Conservation (phyloP, 495 filamentous ascomycete species). For the Trichoderma reesei region DNA sequence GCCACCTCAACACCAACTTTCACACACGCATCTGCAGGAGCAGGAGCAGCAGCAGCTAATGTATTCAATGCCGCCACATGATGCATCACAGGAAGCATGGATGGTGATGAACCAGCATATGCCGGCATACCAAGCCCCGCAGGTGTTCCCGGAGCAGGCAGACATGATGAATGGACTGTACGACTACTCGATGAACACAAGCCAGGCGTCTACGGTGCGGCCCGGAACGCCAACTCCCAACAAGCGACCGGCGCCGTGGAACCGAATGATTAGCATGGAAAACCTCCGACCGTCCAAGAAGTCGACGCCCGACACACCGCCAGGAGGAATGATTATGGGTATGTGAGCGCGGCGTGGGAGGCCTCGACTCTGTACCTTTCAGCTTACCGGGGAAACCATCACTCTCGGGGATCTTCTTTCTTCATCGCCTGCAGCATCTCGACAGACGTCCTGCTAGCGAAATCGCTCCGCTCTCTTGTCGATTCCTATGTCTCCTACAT, state of each 20-base stretch:
- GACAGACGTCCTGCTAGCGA: neutral
- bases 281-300: constrained; percentile 7
- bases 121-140: neutral
- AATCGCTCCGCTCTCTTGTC: constrained; percentile 5
- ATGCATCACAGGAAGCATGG: neutral
- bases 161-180: neutral
- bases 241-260: constrained; percentile 8
- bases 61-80: constrained; percentile 2
- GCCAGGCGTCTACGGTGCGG: neutral
- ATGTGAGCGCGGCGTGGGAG: neutral
- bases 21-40: neutral
- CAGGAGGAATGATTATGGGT: neutral
- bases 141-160: neutral
- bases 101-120: neutral
- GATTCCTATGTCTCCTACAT: neutral
- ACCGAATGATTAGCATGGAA: constrained; percentile 8
- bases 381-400: neutral
- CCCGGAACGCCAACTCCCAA: constrained; percentile 3
- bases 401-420: neutral
- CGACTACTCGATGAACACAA: constrained; percentile 5
- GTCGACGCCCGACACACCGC: constrained; percentile 2
- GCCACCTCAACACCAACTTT: neutral
- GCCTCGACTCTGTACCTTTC: too few relatives aligned
- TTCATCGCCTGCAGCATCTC: neutral
- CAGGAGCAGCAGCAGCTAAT: constrained; percentile 7